Percentiles rank a stretch among this genome's conserved stretches.
Conservation (phyloP, 2,329 filamentous ascomycete species). For the Apiospora sp. region DNA sequence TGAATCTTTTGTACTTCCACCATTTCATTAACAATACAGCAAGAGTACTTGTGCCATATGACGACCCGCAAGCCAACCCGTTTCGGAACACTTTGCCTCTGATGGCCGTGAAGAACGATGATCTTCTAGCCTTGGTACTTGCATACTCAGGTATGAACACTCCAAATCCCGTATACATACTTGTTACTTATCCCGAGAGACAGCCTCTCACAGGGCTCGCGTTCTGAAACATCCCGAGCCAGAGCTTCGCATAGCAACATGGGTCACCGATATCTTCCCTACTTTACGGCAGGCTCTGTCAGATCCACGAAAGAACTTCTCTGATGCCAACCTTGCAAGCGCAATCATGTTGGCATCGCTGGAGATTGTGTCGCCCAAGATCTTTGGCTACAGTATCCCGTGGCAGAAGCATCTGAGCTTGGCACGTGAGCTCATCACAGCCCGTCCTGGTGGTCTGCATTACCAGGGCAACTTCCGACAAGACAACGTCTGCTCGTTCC, state of each 20-base stretch:
- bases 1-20: constrained; percentile 71
- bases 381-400: constrained; percentile 80
- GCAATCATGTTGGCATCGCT: constrained; percentile 86
- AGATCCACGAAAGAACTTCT: constrained; percentile 67
- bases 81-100: constrained; percentile 58
- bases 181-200: constrained; percentile 30
- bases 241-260: constrained; percentile 77
- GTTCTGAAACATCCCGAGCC: constrained; percentile 79
- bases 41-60: constrained; percentile 60
- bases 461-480: constrained; percentile 60
- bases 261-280: constrained; percentile 82
- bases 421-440: constrained; percentile 77
- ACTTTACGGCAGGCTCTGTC: constrained; percentile 72
- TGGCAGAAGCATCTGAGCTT: constrained; percentile 84
- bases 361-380: constrained; percentile 83
- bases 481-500: constrained; percentile 73
- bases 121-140: constrained; percentile 78
- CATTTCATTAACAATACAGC: constrained; percentile 83
- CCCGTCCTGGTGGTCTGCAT: constrained; percentile 56
- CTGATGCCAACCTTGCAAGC: constrained; percentile 78
- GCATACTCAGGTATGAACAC: constrained; percentile 69
- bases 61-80: constrained; percentile 61
- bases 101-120: constrained; percentile 73
- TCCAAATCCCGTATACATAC: neutral
- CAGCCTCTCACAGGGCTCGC: constrained; percentile 79